Conservation (phyloP, 108 stramenopile species). For the Craspedostauros australis region DNA sequence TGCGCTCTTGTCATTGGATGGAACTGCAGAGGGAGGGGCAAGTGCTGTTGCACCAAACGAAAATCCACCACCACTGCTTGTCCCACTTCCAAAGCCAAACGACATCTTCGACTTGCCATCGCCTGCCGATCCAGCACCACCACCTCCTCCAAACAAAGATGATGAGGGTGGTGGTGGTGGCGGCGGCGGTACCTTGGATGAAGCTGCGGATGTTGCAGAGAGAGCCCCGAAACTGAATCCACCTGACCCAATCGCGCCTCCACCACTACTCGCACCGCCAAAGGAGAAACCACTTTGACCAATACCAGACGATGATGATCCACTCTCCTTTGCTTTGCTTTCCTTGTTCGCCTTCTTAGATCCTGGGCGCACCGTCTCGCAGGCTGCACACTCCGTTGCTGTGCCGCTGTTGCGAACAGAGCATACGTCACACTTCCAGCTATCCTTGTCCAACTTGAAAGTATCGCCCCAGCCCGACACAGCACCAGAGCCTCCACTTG, state of each 20-base stretch:
- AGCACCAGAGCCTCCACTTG: conserved; percentile 3
- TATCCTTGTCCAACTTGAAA: conserved; percentile 49
- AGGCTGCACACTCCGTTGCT: conserved; percentile 54
- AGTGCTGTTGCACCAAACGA: conserved; percentile 16
- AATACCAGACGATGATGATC: conserved; percentile 20
- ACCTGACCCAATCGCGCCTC: conserved; percentile 37
- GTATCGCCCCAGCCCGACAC: conserved; percentile 39
- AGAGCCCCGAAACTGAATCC: conserved; percentile 55
- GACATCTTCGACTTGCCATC: not conserved
- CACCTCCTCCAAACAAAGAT: too few relatives aligned
- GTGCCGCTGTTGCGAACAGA: conserved; percentile 58
- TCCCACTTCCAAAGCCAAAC: not conserved
- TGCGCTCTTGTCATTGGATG: too few relatives aligned
- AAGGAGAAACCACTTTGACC: conserved; percentile 53
- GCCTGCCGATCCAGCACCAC: too few relatives aligned
- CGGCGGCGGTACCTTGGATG: conserved; percentile 1
- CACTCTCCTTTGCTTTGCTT: not conserved
- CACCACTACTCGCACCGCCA: conserved; percentile 21
- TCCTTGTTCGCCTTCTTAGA: conserved; percentile 17
- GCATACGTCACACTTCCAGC: conserved; percentile 85
- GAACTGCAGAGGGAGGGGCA: not conserved
- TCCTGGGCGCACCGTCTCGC: conserved; percentile 74
- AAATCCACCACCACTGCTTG: conserved; percentile 14
- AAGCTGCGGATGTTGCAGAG: conserved; percentile 1
- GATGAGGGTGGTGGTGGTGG: too few relatives aligned